Base-by-base conservation (phyloP, 1,139 yeast species). In the Scheffersomyces illinoinensis region DNA sequence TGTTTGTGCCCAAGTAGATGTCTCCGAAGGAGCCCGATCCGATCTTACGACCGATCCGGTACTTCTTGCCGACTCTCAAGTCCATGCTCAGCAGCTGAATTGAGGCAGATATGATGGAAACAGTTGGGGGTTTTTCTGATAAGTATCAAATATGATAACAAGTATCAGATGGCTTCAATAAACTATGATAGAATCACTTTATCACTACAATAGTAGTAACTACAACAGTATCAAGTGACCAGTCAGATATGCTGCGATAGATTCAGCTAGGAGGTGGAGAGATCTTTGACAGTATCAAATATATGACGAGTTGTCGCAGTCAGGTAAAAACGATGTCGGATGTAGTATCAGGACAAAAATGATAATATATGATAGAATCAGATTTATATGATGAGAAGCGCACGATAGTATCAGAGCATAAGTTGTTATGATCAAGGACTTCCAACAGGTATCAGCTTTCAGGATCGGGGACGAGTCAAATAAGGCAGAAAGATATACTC, bases 1-100 rank as follows among this genome's bases (percentile, higher is more conserved):
- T 87, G 76, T 95, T 95, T 52, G 97, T 92, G 53, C 96, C 96
- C 61, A 93, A 83, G 75, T 95, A 95, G 68, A 95, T 95, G 72
- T 95, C 99, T 62, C 99, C 99, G 74, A 95, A 95, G 8, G 98
- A 93, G 21, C 99, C 99, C 55, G 96, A 89, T 18, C 99, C 99
- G 68, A 95, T 95, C 78, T 95, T 95, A 65, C 98, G 90, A 54
- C 98, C 98, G 69, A 95, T 90, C 61, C 97, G 87, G 77, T 89
- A 95, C 78, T 93, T 95, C 78, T 96, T 91, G 56, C 98, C 98
- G 56, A 95, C 97, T 74, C 98, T 85, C 73, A 93, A 85, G 77
- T 92, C 97, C 84, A 81, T 81, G 58, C 49, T 63, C 51, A 46
- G 33, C 43, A 33, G 43, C 43, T 33, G 43, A 33, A 33, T 33